Evolutionary conservation across 2,329 filamentous ascomycete genomes (phyloP), one percentile per base, ranked within the genome.

Genomic region (Venturia oleaginea): DNA sequence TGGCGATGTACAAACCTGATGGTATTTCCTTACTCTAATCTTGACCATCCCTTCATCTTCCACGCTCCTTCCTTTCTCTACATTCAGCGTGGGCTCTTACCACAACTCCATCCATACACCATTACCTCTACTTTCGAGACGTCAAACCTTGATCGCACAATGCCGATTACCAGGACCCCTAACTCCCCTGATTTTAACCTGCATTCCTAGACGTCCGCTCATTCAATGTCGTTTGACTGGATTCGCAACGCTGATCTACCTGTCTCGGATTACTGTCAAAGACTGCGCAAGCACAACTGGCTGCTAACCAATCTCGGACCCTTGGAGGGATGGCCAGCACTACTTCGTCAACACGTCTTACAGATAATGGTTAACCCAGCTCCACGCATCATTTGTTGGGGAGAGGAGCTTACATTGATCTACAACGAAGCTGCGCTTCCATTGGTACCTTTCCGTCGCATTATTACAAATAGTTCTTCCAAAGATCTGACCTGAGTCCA

Each of bases 351-450:
- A 13, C 19, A 30, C 17, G 60, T 17, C 19, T 19, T 24, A 6
- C 27, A 40, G 32, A 34, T 62, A 17, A 62, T 62, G 60, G 13
- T 34, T 22, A 48, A 30, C 19, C 60, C 60, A 32, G 27, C n/a
- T 3, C 60, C 60, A 6, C 7, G 34, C 15, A 48, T 62, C 24
- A 34, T 62, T 10, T 48, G 34, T 15, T 62, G 60, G 60, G 60
- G 60, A 15, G 13, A 22, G 11, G 60, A 62, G 30, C 19, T 46
- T 46, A 40, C 40, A 6, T 13, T 51, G 60, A 22, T 62, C 22
- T 62, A 62, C 15, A 62, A 62, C 32, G 60, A 62, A 51, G 38
- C 60, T 15, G 34, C 30, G 5, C 17, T 62, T 15, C 38, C 37
- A 30, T 37, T 62, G 43, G 38, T 51, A 22, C 8, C 34, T 30